Percentiles rank a stretch among this genome's conserved stretches.
phyloP scores from a whole-genome alignment of 2,329 filamentous ascomycete genomes.

The Ascochyta koolunga region DNA sequence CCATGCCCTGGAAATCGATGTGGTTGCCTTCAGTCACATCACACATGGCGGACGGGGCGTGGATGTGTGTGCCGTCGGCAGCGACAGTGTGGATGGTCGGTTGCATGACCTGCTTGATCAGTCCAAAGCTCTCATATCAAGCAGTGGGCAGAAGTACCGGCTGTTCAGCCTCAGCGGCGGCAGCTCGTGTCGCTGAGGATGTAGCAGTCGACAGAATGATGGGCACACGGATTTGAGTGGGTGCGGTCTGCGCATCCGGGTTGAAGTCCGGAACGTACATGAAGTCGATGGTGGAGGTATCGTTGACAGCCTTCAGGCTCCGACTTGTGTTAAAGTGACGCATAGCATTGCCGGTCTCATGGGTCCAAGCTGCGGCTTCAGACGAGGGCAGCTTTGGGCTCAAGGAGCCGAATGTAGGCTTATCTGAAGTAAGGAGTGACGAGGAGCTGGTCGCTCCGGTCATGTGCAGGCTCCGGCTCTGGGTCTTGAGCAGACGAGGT shows the following conservation, averaged over 20 bases:
- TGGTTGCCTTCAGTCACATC: conserved; percentile 64
- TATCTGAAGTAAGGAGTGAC: conserved; percentile 58
- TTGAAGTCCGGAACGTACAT: conserved; percentile 63
- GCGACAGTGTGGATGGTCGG: conserved; percentile 63
- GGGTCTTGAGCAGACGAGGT: conserved; percentile 19
- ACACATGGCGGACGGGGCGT: conserved; percentile 60
- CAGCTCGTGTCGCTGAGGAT: conserved; percentile 21
- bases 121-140: conserved; percentile 17
- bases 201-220: conserved; percentile 49
- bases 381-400: conserved; percentile 59
- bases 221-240: conserved; percentile 55
- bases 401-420: conserved; percentile 53
- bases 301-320: conserved; percentile 61
- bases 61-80: conserved; percentile 55
- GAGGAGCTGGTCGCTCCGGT: conserved; percentile 64
- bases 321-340: conserved; percentile 69
- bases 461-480: conserved; percentile 62
- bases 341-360: conserved; percentile 39
- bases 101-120: conserved; percentile 55
- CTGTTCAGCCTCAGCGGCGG: conserved; percentile 32
- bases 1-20: conserved; percentile 62
- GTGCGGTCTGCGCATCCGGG: conserved; percentile 46
- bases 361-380: conserved; percentile 48
- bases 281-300: conserved; percentile 68
- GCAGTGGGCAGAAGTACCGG: conserved; percentile 26